Conservation (phyloP, 345 rosid genomes). For the Leavenworthia alabamica region DNA sequence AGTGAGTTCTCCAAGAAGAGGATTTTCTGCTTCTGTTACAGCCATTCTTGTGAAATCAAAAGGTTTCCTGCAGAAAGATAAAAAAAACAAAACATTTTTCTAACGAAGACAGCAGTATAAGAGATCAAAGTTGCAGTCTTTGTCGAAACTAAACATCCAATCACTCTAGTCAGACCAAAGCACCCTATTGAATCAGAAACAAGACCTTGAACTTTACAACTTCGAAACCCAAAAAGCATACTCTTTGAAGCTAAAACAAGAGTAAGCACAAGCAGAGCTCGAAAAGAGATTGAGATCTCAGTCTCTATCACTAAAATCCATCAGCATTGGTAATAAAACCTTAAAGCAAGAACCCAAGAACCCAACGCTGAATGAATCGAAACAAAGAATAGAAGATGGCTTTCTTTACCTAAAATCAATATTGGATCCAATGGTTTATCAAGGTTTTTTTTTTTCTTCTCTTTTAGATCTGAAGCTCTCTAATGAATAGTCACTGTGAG, state of each 20-base stretch:
- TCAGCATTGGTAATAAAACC: conserved; percentile 12
- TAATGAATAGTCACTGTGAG: conserved; percentile 3
- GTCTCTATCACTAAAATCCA: not conserved
- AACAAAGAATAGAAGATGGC: not conserved
- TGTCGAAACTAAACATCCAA: not conserved
- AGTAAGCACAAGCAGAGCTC: conserved; percentile 16
- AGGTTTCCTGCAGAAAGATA: conserved; percentile 25
- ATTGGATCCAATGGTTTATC: not conserved
- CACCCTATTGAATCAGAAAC: not conserved
- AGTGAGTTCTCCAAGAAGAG: conserved; percentile 74
- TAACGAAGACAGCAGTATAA: not conserved
- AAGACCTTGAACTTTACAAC: not conserved
- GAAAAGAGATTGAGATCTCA: conserved; percentile 21
- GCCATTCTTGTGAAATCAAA: conserved; percentile 49
- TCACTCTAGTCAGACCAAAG: not conserved
- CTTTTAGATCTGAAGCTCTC: conserved; percentile 45
- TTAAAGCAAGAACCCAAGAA: conserved; percentile 11
- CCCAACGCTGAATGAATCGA: not conserved
- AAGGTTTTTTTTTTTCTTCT: conserved; percentile 1
- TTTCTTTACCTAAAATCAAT: not conserved
- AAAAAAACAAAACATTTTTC: conserved; percentile 6
- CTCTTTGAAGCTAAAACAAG: not conserved
- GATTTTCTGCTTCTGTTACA: conserved; percentile 56
- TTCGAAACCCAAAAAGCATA: not conserved
- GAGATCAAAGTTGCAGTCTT: conserved; percentile 5